Percentiles rank a stretch among this genome's conserved stretches.
phyloP scores from a whole-genome alignment of 768 basidiomycete genomes.

The Tulasnella sp. region DNA sequence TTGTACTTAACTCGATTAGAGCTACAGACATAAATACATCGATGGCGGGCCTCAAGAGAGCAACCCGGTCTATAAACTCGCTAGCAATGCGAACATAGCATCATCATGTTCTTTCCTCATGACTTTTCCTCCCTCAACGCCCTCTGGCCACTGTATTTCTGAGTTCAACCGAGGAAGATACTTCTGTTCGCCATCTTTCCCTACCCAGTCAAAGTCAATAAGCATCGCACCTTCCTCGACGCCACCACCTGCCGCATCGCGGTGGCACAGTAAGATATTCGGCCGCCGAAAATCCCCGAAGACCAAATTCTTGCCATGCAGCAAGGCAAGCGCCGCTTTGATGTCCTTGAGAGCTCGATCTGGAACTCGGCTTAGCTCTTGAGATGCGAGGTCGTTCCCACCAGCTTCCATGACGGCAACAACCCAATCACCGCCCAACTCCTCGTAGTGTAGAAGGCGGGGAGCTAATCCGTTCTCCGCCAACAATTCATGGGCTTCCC shows the following conservation, averaged over 20 bases:
- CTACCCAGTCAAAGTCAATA: too few relatives aligned
- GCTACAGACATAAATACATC: too few relatives aligned
- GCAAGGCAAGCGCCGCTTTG: background rate
- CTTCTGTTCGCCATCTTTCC: too few relatives aligned
- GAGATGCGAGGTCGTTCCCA: background rate
- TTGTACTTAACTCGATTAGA: too few relatives aligned
- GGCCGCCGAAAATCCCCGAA: conserved; percentile 10
- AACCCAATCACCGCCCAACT: background rate
- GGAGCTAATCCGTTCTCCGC: conserved; percentile 5
- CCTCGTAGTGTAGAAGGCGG: background rate
- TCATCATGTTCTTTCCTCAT: too few relatives aligned
- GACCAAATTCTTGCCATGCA: background rate
- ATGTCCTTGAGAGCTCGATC: background rate
- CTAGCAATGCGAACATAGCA: too few relatives aligned
- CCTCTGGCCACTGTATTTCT: too few relatives aligned
- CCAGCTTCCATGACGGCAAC: conserved; percentile 7
- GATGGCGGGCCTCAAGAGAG: too few relatives aligned
- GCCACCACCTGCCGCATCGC: background rate
- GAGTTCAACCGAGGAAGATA: too few relatives aligned
- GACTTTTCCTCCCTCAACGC: too few relatives aligned
- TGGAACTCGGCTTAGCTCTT: background rate
- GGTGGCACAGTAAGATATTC: background rate
- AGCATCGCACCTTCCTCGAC: too few relatives aligned
- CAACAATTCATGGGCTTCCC: background rate
- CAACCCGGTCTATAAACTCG: too few relatives aligned